Evolutionary conservation across 495 filamentous ascomycete species (phyloP), one percentile per base, ranked within the genome.

Genomic region (Cryomyces minteri): DNA sequence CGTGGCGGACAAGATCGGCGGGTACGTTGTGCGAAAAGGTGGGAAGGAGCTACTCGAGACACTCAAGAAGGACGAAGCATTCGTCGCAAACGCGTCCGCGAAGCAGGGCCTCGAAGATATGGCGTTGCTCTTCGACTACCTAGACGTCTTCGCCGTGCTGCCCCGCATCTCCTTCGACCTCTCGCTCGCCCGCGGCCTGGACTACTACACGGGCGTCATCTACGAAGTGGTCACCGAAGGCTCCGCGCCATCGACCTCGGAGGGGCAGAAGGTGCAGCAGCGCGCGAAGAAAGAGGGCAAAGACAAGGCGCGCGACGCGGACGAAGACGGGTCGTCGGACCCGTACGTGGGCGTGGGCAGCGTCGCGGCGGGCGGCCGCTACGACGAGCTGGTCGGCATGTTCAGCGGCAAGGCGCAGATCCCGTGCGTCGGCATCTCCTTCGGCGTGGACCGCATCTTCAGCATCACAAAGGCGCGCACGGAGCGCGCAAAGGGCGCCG

Each of bases 141-240:
- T 94, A 3, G 75, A 87, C 38, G 75, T 77, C 3, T 87, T 85
- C 56, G 67, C 70, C 28, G 75, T 81, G 14, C 63, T 79, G 32
- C 75, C 83, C 43, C 73, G 67, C 40, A 70, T 92, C 42, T 82
- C 80, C 11, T 82, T 92, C 60, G 85, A 92, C 55, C 71, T 93
- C 51, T 80, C 74, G 25, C 71, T 94, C 37, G 86, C 86, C 12
- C 77, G 86, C 50, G 85, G 82, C 31, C 70, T 95, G 32, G 88
- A 94, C 59, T 95, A 95, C 63, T 94, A 95, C 63, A 94, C 88
- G 3, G 85, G 86, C 39, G 68, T 94, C 42, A 95, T 96, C 60
- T 95, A 82, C 66, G 88, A 95, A 59, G 78, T 94, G 31, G 68
- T 88, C 48, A 88, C 84, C 10, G 84, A 87, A 61, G 82, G 82